Evolutionary conservation across 164 flowering plant species (phyloP).

Genomic region (Tinospora cordifolia): DNA sequence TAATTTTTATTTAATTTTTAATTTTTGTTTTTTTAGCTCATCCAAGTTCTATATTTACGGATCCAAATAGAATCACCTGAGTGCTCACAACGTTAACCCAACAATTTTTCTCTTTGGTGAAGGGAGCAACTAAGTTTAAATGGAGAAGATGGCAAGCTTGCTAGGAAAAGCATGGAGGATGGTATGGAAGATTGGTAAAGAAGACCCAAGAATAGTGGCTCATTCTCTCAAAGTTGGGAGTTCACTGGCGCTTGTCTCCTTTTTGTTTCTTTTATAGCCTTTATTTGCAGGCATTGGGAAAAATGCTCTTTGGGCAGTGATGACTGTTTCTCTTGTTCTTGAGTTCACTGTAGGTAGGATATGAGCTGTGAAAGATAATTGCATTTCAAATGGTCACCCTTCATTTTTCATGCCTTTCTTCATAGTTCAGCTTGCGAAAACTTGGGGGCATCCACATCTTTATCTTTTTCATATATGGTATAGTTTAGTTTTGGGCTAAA

Average conservation of each 20-base stretch:
- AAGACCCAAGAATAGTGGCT: conserved; percentile 64
- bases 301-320: conserved; percentile 94
- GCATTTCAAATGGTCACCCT: no score
- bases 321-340: conserved; percentile 94
- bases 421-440: no score
- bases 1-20: no score
- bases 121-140: neutral
- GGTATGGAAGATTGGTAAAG: conserved; percentile 48
- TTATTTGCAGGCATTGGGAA: conserved; percentile 61
- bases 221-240: conserved; percentile 83
- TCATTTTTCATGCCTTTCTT: no score
- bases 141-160: conserved; percentile 22
- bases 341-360: conserved; percentile 85
- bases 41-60: no score
- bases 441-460: neutral
- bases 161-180: conserved; percentile 22
- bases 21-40: no score
- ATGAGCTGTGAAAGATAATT: no score
- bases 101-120: neutral
- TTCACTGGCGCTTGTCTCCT: conserved; percentile 64
- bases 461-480: neutral
- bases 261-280: conserved; percentile 69
- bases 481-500: no score
- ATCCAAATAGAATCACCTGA: no score
- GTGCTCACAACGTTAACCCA: conserved; percentile 12